Evolutionary conservation across 2,329 filamentous ascomycete genomes (phyloP), one percentile per base, ranked within the genome.

Genomic region (Fusarium sp.): DNA sequence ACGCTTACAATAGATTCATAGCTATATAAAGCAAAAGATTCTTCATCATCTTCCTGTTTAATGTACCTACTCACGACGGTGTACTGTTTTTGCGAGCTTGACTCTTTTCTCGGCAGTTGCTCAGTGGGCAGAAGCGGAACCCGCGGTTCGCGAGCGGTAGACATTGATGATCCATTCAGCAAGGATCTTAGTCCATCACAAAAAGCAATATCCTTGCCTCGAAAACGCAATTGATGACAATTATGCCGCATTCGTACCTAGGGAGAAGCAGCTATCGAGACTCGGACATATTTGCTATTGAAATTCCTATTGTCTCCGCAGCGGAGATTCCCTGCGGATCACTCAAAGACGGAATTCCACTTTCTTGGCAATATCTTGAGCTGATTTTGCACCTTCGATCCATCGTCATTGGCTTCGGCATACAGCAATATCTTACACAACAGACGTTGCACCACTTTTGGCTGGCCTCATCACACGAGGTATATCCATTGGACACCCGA

Each of bases 51-150:
- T 20, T 33, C 18, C 18, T 0, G 8, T 4, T 10, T 8, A 13
- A 2, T 7, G 23, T 15, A 15, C 2, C 5, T 2, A n/a, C 20
- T 23, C 7, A 13, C 5, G 2, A 3, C 4, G 15, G 5, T 2
- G 7, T 7, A 17, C 14, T 44, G 20, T 15, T 26, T 4, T n/a
- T 33, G 12, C 17, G 3, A 26, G 3, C 32, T 15, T 5, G 12
- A 33, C 9, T 55, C 13, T n/a, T n/a, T 9, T 3, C 6, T 26
- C 38, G 20, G 6, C 5, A 41, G 17, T 45, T 15, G 8, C 17
- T 15, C 17, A 12, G n/a, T 1, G 12, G 6, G 6, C 0, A 15
- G 4, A 5, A 32, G 27, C 27, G 52, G 38, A 7, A 1, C 13
- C 20, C 38, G 52, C 27, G 52, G 52, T 4, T 2, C 13, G 23